Evolutionary conservation across 257 asterid genomes (phyloP), one percentile per base, ranked within the genome.

Genomic region (Coffea canephora): DNA sequence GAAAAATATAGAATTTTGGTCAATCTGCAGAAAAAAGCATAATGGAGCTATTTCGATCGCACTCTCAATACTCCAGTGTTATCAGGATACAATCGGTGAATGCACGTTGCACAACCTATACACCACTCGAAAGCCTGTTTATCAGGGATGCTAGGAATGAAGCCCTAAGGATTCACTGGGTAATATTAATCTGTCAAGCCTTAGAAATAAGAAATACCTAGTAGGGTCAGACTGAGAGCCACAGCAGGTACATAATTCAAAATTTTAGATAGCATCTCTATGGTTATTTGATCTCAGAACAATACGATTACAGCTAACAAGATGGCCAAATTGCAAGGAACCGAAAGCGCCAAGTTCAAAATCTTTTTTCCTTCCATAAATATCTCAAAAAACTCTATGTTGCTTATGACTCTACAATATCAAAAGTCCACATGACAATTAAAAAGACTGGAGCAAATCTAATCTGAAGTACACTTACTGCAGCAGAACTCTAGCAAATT

Each of bases 401-500:
- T 46, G 16, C 5, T 25, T 8, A 49, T 25, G 27, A 49, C 9
- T 12, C 4, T 21, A 75, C 36, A 74, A 18, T 36, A 3, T 36
- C 41, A 18, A 6, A 18, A 41, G 25, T 61, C 9, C 59, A 71
- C 59, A 18, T 39, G 57, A 59, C n/a, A 55, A 43, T 61, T 70
- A 34, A 64, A 64, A 78, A 34, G 16, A 78, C 70, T 23, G 31
- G 45, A 41, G 59, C 21, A 55, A 73, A 16, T 55, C n/a, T 78
- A 59, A 46, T 45, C 54, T 69, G n/a, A 1, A 23, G 74, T 34
- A 15, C 15, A 31, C 65, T 59, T 25, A 62, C 48, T 13, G 41
- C 59, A 68, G 14, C 8, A 41, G 34, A 61, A 80, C 9, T 31
- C 45, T 65, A 74, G 14, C 64, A 52, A 67, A 19, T 55, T 65